Conservation (phyloP, 2,329 filamentous ascomycete genomes). For the Verticillium albo-atrum region DNA sequence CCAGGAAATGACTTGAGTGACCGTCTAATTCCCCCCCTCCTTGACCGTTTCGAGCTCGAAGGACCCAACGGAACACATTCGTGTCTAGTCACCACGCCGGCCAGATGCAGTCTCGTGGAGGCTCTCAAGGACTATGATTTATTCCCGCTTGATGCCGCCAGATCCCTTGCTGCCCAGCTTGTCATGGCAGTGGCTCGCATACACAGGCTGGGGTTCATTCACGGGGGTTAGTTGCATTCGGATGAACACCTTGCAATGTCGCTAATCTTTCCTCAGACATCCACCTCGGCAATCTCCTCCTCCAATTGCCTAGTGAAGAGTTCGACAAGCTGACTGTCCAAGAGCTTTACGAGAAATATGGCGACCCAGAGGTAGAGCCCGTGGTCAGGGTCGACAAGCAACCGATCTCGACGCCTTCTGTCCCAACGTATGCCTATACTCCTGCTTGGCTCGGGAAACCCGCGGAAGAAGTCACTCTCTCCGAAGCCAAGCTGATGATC, state of each 20-base stretch:
- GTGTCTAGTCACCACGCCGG: constrained; percentile 11
- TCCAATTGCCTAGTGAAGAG: constrained; percentile 7
- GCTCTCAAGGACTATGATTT: constrained; percentile 1
- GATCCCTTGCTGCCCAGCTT: constrained; percentile 13
- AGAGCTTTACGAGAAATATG: constrained; percentile 9
- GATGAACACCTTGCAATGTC: neutral
- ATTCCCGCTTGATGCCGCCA: constrained; percentile 10
- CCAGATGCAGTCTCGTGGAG: constrained; percentile 12
- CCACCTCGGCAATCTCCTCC: constrained; percentile 21
- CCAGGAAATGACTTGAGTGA: neutral
- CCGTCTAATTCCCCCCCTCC: constrained; percentile 4
- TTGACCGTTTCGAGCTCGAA: constrained; percentile 10
- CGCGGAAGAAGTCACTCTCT: constrained; percentile 19
- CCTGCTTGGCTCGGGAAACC: constrained; percentile 24
- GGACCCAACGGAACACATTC: constrained; percentile 13
- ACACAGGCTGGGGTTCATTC: constrained; percentile 15
- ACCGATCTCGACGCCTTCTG: constrained; percentile 3
- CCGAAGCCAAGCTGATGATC: constrained; percentile 2
- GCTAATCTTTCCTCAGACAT: constrained; percentile 5
- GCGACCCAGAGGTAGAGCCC: constrained; percentile 7
- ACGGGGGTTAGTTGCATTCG: constrained; percentile 13
- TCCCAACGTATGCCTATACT: constrained; percentile 17
- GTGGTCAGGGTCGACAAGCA: constrained; percentile 5
- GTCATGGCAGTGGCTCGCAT: constrained; percentile 17
- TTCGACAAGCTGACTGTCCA: constrained; percentile 8